Conservation (phyloP, 768 basidiomycete genomes). For the Boletellus emodensis region DNA sequence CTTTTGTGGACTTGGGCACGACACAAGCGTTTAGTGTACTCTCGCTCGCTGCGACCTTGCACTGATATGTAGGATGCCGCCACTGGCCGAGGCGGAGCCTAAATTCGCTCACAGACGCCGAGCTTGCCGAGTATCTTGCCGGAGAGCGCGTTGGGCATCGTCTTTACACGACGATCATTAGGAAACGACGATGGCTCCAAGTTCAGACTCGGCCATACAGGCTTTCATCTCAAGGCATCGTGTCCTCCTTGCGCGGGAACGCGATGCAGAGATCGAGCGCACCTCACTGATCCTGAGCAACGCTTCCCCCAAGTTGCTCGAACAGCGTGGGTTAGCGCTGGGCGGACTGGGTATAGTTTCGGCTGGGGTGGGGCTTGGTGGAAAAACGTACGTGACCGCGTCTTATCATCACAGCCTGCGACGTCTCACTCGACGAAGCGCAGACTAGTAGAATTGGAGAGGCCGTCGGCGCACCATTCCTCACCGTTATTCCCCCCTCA, state of each 20-base stretch:
- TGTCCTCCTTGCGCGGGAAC: constrained; percentile 63
- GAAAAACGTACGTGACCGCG: constrained; percentile 66
- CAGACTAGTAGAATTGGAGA: constrained; percentile 83
- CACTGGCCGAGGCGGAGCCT: no score
- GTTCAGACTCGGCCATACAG: constrained; percentile 33
- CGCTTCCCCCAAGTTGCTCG: constrained; percentile 79
- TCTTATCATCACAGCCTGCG: background rate
- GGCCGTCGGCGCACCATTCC: constrained; percentile 76
- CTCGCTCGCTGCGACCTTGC: no score
- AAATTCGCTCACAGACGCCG: no score
- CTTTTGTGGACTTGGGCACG: no score
- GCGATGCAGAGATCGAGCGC: constrained; percentile 80
- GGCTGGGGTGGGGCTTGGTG: constrained; percentile 84
- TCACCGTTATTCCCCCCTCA: constrained; percentile 77
- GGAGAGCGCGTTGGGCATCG: no score
- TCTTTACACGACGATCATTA: background rate
- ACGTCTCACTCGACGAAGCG: constrained; percentile 31
- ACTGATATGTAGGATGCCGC: no score
- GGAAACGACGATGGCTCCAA: constrained; percentile 4
- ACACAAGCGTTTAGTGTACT: no score
- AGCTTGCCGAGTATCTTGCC: no score
- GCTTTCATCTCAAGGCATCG: constrained; percentile 69
- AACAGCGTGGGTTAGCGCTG: constrained; percentile 81
- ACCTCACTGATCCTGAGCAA: constrained; percentile 76
- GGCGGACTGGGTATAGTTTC: constrained; percentile 65